phyloP scores from a whole-genome alignment of 257 asterid species.

The Plectranthus barbatus region DNA sequence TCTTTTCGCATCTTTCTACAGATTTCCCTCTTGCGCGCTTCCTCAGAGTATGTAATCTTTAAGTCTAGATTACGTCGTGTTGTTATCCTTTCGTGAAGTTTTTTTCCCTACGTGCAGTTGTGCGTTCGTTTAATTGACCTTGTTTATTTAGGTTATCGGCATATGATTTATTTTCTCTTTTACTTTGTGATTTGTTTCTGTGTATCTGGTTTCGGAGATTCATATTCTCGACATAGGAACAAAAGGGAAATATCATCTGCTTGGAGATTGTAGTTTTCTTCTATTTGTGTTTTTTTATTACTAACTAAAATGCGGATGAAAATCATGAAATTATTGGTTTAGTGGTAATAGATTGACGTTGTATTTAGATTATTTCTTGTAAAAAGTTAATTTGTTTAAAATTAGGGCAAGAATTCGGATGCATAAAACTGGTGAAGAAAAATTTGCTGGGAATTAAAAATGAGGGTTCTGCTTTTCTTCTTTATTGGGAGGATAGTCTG shows the following conservation, averaged over 20 bases:
- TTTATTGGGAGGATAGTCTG: not conserved
- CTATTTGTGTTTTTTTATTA: not conserved
- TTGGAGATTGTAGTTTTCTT: not conserved
- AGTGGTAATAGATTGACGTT: not conserved
- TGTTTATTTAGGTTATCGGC: conserved; percentile 6
- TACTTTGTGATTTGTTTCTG: not conserved
- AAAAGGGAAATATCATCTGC: not conserved
- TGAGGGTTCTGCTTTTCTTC: not conserved
- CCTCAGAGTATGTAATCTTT: conserved; percentile 44
- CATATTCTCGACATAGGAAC: not conserved
- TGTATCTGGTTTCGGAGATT: conserved; percentile 1
- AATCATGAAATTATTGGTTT: not conserved
- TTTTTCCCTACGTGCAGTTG: not conserved
- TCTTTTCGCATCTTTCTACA: conserved; percentile 81
- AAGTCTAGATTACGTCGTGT: not conserved
- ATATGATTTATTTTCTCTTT: not conserved
- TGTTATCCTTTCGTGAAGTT: not conserved
- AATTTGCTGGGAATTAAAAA: not conserved
- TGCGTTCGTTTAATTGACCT: not conserved
- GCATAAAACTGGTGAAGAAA: not conserved
- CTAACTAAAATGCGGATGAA: not conserved
- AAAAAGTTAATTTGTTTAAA: not conserved
- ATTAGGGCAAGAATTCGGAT: not conserved
- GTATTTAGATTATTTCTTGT: not conserved
- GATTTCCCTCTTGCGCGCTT: conserved; percentile 93